Percentiles rank a stretch among this genome's conserved stretches.
Conservation (phyloP, 257 asterid genomes). For the Scutellaria galericulata region DNA sequence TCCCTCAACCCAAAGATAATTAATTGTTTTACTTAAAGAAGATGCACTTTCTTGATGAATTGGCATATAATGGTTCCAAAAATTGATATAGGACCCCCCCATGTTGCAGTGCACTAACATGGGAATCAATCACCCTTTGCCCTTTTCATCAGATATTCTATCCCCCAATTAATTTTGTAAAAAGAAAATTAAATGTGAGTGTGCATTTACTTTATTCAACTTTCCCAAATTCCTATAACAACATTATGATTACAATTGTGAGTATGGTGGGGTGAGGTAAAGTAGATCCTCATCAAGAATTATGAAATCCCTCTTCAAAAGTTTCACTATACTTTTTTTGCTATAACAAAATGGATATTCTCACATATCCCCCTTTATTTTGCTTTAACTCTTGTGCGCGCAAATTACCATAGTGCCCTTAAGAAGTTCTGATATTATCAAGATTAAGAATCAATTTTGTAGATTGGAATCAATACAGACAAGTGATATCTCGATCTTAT, state of each 20-base stretch:
- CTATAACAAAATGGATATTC: conserved; percentile 32
- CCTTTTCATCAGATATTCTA: not conserved
- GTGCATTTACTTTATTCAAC: conserved; percentile 28
- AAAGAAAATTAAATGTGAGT: not conserved
- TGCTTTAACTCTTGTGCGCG: not conserved
- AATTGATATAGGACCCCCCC: not conserved
- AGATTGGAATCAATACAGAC: no score
- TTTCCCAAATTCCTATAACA: conserved; percentile 52
- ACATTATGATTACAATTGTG: conserved; percentile 39
- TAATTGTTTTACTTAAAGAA: no score
- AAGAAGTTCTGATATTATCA: no score
- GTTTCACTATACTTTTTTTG: conserved; percentile 23
- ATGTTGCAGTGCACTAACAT: conserved; percentile 31
- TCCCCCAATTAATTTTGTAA: not conserved
- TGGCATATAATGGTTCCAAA: no score
- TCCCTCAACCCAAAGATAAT: no score
- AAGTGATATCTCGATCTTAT: no score
- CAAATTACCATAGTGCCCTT: not conserved
- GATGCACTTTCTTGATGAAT: no score
- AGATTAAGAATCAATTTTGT: no score
- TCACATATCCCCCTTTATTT: conserved; percentile 25
- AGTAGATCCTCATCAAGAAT: conserved; percentile 17
- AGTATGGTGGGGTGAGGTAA: conserved; percentile 22
- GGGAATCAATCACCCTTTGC: conserved; percentile 14
- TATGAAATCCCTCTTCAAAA: conserved; percentile 22